Conservation (phyloP, 164 flowering plant species). For the Vitis rupestris region DNA sequence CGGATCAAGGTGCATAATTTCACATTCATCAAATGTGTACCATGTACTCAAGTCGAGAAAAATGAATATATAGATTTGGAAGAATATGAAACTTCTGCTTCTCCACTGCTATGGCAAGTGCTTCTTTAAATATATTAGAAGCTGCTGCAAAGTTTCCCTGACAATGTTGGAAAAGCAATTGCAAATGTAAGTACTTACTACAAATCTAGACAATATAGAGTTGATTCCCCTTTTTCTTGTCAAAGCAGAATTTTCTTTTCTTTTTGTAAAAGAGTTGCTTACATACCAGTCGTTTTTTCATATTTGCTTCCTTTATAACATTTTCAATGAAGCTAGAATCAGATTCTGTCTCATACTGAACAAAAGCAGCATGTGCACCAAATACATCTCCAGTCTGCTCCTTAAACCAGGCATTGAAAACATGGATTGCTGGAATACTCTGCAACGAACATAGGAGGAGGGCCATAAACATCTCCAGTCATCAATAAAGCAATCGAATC, state of each 20-base stretch:
- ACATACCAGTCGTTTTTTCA: conserved; percentile 84
- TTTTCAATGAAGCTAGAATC: conserved; percentile 50
- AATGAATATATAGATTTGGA: conserved; percentile 52
- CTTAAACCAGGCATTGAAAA: conserved; percentile 71
- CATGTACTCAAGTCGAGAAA: conserved; percentile 60
- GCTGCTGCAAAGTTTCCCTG: conserved; percentile 82
- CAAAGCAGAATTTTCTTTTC: not conserved
- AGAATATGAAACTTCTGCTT: conserved; percentile 38
- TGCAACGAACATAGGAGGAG: conserved; percentile 36
- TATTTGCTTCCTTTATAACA: conserved; percentile 61
- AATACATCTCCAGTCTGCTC: conserved; percentile 66
- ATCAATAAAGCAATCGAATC: conserved; percentile 16
- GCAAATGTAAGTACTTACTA: not conserved
- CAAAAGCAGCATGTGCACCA: conserved; percentile 70
- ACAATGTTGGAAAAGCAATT: conserved; percentile 12
- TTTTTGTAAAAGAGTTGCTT: not conserved
- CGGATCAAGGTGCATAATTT: too few relatives aligned
- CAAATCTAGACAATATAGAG: not conserved
- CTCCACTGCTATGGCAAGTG: conserved; percentile 50
- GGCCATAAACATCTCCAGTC: conserved; percentile 13
- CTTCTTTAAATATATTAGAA: conserved; percentile 55
- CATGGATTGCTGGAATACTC: conserved; percentile 67
- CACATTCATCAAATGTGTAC: conserved; percentile 30
- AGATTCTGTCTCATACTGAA: conserved; percentile 25
- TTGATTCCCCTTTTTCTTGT: not conserved